Evolutionary conservation across 1,284 basidiomycete species (phyloP), one percentile per base, ranked within the genome.

Genomic region (Pseudomicrostroma phylloplanum): DNA sequence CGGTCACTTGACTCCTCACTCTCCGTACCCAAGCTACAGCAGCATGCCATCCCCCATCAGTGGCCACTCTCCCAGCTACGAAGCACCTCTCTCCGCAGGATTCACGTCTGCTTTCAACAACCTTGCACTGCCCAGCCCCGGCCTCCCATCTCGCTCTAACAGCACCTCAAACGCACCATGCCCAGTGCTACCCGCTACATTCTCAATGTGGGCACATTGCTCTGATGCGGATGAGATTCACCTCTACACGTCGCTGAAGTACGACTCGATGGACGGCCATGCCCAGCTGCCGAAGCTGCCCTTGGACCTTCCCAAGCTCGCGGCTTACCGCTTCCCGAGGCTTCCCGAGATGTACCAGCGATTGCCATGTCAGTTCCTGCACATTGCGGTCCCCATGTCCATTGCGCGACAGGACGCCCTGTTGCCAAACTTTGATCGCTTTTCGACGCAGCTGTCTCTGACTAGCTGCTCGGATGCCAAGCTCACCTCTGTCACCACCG

Each of bases 291-390:
- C 76, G 15, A 62, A 66, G 55, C 60, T 74, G 61, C 65, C 72
- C 43, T 59, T 73, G 19, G 70, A 71, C 46, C 68, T 68, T 51
- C 66, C 74, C 36, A 65, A 65, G 13, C 55, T 74, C 4, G 70
- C 71, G 12, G 62, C 70, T 43, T 68, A 69, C 64, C 73, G 76
- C 42, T 81, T 80, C 70, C 74, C 78, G 8, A 66, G 64, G 39
- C 73, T 81, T 26, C 68, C 68, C 3, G 72, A 69, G 55, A 80
- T 81, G 79, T 70, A 74, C 64, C 68, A 78, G 30, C 69, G 66
- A 55, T 70, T 80, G 55, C 74, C 76, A 6, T 81, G 80, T 62
- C 81, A 80, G 59, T 81, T 81, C 72, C 70, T 81, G 13, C 79
- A 81, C 66, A 69, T 80, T 57, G 72, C 79, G 25, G 74, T 81